Evolutionary conservation across 768 basidiomycete genomes (phyloP), one percentile per base, ranked within the genome.

Genomic region (Amyloporia xantha): DNA sequence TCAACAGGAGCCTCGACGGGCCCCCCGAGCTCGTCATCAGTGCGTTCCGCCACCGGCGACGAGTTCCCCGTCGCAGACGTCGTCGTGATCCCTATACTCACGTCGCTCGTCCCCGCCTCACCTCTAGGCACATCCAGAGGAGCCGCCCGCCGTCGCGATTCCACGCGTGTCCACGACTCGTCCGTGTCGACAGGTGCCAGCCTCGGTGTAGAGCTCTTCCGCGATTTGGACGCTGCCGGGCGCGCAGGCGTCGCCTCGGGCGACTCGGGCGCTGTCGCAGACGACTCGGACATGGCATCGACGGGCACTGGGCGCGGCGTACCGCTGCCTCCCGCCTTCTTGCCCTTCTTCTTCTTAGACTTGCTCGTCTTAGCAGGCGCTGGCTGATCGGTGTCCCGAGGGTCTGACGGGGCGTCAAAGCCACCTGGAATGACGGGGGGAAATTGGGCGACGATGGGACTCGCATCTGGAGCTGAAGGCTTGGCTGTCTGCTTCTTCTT

Each of bases 341-440:
- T 47, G 24, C 36, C 53, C 55, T 41, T 51, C 44, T 23, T 59
- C 59, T 49, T 52, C 51, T 19, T 52, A 55, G 47, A 61, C 62
- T 26, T 62, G 60, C 30, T 58, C 62, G 24, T 63, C 62, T 6
- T 58, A 61, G 20, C 54, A 61, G 39, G 53, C 63, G 21, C 62
- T 59, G 5, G 64, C 55, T 10, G 28, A 50, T 13, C 37, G 50
- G 6, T 37, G 45, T 3, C 40, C 60, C 0, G 35, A 47, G 23
- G 38, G 52, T 9, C 37, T 25, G 20, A 46, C 52, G 41, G 33
- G 3, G 53, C 58, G 56, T 65, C 49, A 66, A 70, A 48, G 60
- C 64, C 49, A 64, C 69, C 77, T 4, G 78, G 77, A 19, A 79
- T 62, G 44, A 66, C 66, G 4, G 65, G 51, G 12, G 73, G 66